Base-by-base conservation (phyloP, 768 basidiomycete species). In the Panaeolus cyanescens region DNA sequence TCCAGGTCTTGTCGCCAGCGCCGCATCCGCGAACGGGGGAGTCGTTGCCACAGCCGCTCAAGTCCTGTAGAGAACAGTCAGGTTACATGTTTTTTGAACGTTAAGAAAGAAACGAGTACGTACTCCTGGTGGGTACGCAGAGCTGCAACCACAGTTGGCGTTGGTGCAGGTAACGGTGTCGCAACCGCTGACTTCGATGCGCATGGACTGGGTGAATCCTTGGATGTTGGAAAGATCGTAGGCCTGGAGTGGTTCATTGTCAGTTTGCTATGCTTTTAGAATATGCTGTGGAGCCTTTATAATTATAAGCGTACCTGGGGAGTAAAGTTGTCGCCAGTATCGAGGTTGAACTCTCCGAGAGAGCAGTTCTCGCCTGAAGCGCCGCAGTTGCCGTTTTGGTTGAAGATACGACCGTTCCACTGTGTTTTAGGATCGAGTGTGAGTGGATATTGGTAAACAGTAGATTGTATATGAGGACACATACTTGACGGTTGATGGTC, bases 161-260 rank as follows among this genome's bases (percentile, higher is more conserved):
- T 72, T 73, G 5, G 72, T 77, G 65, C 79, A 80, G 5, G 74
- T 74, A 6, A 77, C 77, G 15, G 75, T 78, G 19, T 77, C 73
- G 66, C 79, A 77, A 4, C 77, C 77, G 20, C 67, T 69, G 8
- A 76, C 77, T 37, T 63, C 67, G 54, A 79, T 74, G 25, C 65
- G 55, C 19, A 79, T 70, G 4, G 75, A 75, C 61, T 77, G 75
- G 2, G 77, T 78, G 65, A 78, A 80, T 12, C 77, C 79, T 65
- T 76, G 77, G 58, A 80, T 78, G 63, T 79, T 80, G 31, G 78
- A 79, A 28, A 80, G 77, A 59, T 80, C 79, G 62, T 79, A 79
- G 8, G 76, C 75, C 70, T 78, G 64, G 28, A 10, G 36, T 15
- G n/a, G n/a, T n/a, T n/a, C n/a, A n/a, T n/a, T n/a, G n/a, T n/a